Evolutionary conservation across 106 monocot species (phyloP).

Genomic region (Dendrobium chrysotoxum): DNA sequence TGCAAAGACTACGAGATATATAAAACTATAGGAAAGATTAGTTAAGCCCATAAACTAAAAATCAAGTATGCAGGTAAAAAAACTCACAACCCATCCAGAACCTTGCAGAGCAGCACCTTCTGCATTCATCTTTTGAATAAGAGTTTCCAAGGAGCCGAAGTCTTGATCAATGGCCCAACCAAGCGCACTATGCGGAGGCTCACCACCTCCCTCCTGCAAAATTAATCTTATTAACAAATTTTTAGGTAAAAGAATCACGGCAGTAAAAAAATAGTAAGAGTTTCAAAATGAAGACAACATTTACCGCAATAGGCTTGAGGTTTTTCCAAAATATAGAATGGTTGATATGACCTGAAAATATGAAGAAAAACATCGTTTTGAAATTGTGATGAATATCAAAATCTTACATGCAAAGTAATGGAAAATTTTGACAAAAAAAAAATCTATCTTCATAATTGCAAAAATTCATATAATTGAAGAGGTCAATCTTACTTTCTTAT

Average conservation of each 20-base stretch:
- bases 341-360: constrained; percentile 81
- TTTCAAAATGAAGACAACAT: background rate
- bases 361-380: background rate
- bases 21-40: background rate
- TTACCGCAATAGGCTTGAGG: constrained; percentile 74
- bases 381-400: background rate
- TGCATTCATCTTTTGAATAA: constrained; percentile 64
- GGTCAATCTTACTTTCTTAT: background rate
- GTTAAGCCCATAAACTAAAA: background rate
- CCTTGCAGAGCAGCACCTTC: constrained; percentile 97
- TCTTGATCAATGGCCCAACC: constrained; percentile 93
- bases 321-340: constrained; percentile 99
- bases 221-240: constrained; percentile 1
- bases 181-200: constrained; percentile 71
- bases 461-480: background rate
- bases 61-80: background rate
- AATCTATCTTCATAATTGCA: background rate
- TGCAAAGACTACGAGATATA: background rate
- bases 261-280: background rate
- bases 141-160: constrained; percentile 66
- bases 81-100: constrained; percentile 98
- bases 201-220: constrained; percentile 92
- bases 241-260: constrained; percentile 5
- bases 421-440: background rate
- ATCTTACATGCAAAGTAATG: background rate